Evolutionary conservation across 768 basidiomycete genomes (phyloP), one percentile per base, ranked within the genome.

Genomic region (Tubosaeta sp.): DNA sequence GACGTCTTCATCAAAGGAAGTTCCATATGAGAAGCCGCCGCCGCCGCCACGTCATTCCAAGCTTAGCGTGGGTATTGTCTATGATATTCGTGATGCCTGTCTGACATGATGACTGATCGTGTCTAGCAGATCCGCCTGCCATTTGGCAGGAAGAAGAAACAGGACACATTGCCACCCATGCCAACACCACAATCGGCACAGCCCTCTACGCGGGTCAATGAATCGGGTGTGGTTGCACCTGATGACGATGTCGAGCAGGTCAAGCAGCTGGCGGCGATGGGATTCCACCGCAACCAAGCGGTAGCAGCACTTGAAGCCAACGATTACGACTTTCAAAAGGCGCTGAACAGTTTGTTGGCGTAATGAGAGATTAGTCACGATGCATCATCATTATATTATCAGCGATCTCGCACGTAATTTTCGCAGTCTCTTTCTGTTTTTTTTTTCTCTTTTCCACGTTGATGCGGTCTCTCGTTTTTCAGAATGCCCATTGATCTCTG

Each of bases 201-300:
- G 25, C 70, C 76, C 3, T 67, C 72, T 6, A 69, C 75, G 38
- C 75, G 79, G 21, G 66, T 71, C 24, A 79, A 81, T 53, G 77
- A 80, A 55, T 65, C 71, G 1, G 67, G 61, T 4, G 54, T 58
- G 32, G 32, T 3, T 10, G 78, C 83, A 2, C 81, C 85, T 12
- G 84, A 83, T 25, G 87, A 87, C 55, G 88, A 93, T 51, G 82
- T 84, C 12, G 83, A 84, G 54, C 72, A 84, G 2, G 87, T 94
- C 19, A 88, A 84, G 62, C 84, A 87, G 63, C 73, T 98, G 35
- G 83, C 83, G 42, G 79, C 78, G 18, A 96, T 97, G 94, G 95
- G 95, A 22, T 97, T 98, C 74, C 84, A 79, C 54, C 80, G 94
- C 36, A 68, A 73, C 14, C 84, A 94, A 64, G 90, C 91, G 0